These are phyloP conservation scores for Capsicum pubescens DNA, from an alignment of 257 asterid species.

Conservation along the genomic window DNA sequence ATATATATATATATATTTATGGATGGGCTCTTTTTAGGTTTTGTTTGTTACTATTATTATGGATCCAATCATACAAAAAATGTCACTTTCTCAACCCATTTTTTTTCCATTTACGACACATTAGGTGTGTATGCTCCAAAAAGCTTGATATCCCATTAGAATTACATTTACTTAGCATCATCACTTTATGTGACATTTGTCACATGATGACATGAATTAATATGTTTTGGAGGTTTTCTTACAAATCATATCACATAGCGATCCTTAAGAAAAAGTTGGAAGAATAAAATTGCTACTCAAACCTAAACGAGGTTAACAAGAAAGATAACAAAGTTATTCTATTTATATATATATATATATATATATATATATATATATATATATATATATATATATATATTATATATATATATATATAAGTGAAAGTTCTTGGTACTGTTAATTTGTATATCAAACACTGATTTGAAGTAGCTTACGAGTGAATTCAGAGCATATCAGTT, in stretches of 20 bases:
- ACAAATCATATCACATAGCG: not conserved
- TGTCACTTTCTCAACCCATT: not conserved
- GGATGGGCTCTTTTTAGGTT: not conserved
- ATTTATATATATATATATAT: too few relatives aligned
- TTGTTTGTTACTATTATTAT: conserved; percentile 4
- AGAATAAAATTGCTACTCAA: not conserved
- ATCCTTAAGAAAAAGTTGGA: not conserved
- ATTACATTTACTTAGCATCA: not conserved
- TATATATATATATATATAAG: too few relatives aligned
- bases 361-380: too few relatives aligned
- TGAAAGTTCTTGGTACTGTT: too few relatives aligned
- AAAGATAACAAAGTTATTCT: not conserved
- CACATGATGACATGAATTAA: not conserved
- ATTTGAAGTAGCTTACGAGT: too few relatives aligned
- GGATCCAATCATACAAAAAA: conserved; percentile 30
- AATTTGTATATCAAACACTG: too few relatives aligned
- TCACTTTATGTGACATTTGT: conserved; percentile 1
- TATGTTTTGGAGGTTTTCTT: not conserved
- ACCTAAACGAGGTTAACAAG: not conserved
- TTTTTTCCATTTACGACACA: not conserved
- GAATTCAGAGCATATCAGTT: too few relatives aligned
- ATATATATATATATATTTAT: too few relatives aligned
- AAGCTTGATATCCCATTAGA: not conserved
- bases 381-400: too few relatives aligned
- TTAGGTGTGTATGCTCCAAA: not conserved